These are phyloP conservation scores for Musa itinerans DNA, from an alignment of 176 grass and related monocot genomes.

Conservation along the genomic window DNA sequence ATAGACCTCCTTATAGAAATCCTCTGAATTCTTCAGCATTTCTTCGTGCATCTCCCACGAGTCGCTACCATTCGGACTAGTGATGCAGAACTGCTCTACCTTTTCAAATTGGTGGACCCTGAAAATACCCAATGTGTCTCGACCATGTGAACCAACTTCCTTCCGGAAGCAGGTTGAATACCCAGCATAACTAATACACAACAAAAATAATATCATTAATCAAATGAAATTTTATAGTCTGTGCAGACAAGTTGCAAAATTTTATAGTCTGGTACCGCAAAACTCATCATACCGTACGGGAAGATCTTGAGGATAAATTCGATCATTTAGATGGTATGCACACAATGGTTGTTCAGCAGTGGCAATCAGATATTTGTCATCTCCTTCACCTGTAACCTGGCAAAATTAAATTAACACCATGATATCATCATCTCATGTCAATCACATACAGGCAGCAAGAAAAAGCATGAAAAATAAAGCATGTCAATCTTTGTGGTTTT, in stretches of 20 bases:
- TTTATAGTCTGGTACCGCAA: background rate
- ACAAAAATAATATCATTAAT: slow-evolving; percentile 4
- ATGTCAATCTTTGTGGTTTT: background rate
- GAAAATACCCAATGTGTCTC: slow-evolving; percentile 86
- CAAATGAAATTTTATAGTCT: background rate
- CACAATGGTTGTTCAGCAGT: slow-evolving; percentile 89
- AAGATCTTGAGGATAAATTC: slow-evolving; percentile 71
- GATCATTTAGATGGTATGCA: slow-evolving; percentile 80
- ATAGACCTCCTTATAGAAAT: slow-evolving; percentile 61
- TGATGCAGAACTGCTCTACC: slow-evolving; percentile 85
- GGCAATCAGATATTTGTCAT: slow-evolving; percentile 92
- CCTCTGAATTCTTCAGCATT: slow-evolving; percentile 86
- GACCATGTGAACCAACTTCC: slow-evolving; percentile 86
- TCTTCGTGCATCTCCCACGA: slow-evolving; percentile 80
- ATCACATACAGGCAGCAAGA: background rate
- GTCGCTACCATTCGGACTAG: slow-evolving; percentile 60
- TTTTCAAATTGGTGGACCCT: slow-evolving; percentile 98
- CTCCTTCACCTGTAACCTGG: slow-evolving; percentile 85
- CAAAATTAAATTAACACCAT: background rate
- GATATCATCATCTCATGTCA: background rate
- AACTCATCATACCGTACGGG: slow-evolving; percentile 50
- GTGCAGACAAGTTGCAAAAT: background rate
- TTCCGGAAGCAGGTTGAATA: slow-evolving; percentile 97
- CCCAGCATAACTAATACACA: slow-evolving; percentile 60
- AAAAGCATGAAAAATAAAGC: background rate